Percentiles rank a stretch among this genome's conserved stretches.
Evolutionary conservation across 2,329 filamentous ascomycete genomes (phyloP).

Genomic region (Aspergillus novoparasiticus): DNA sequence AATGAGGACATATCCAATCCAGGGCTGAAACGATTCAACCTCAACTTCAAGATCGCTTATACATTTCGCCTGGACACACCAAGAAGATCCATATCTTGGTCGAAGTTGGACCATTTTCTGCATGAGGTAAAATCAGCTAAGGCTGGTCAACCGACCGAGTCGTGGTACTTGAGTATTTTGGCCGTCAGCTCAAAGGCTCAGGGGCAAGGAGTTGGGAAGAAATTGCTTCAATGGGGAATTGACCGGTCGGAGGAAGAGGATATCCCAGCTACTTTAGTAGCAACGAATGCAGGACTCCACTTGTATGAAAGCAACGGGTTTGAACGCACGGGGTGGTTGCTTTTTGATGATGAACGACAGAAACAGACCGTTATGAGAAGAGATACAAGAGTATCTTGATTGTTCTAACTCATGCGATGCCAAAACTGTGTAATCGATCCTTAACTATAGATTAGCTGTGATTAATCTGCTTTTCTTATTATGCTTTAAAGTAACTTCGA

Average conservation of each 20-base stretch:
- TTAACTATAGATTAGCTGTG: not conserved
- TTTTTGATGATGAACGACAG: not conserved
- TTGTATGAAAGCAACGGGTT: conserved; percentile 4
- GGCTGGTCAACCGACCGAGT: not conserved
- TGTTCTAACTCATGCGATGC: not conserved
- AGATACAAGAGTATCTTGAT: not conserved
- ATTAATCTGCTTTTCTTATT: not conserved
- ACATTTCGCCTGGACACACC: not conserved
- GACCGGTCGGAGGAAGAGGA: not conserved
- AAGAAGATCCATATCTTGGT: not conserved
- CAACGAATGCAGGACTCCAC: conserved; percentile 40
- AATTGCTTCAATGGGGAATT: conserved; percentile 6
- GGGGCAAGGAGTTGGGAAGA: conserved; percentile 45
- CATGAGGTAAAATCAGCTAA: not conserved
- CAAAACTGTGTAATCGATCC: too few relatives aligned
- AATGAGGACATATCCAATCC: not conserved
- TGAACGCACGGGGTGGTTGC: not conserved
- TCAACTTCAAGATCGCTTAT: not conserved
- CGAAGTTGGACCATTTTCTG: not conserved
- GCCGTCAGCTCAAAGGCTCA: conserved; percentile 28
- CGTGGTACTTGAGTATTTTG: not conserved
- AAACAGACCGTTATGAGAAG: not conserved
- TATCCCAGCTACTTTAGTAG: conserved; percentile 33
- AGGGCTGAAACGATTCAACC: not conserved
- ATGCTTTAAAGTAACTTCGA: not conserved